Evolutionary conservation across 148 eudicot genomes (phyloP).

Genomic region (Limonium bicolor): DNA sequence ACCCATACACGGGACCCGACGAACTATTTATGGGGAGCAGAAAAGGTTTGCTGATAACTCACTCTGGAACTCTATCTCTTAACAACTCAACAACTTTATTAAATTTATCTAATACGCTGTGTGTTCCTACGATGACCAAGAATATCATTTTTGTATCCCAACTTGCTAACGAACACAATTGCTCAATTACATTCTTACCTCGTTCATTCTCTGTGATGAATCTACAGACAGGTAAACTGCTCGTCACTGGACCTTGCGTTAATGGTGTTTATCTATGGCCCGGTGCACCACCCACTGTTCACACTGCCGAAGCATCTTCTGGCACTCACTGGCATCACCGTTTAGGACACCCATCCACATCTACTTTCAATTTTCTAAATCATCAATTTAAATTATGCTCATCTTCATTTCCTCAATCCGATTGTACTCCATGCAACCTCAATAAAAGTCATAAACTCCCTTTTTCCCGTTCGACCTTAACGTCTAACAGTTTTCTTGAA

Average conservation of each 20-base stretch:
- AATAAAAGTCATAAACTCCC: too few relatives aligned
- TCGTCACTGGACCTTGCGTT: background rate
- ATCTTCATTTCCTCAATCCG: background rate
- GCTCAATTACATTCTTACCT: too few relatives aligned
- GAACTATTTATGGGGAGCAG: too few relatives aligned
- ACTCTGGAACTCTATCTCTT: constrained; percentile 1
- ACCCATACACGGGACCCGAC: background rate
- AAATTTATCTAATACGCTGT: background rate
- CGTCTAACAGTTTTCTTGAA: too few relatives aligned
- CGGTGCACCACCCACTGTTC: background rate
- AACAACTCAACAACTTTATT: background rate
- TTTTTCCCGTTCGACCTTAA: too few relatives aligned
- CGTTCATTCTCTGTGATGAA: too few relatives aligned
- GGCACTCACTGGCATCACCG: too few relatives aligned
- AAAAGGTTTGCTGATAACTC: background rate
- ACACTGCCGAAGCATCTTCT: background rate
- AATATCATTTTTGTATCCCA: too few relatives aligned
- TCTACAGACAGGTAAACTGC: too few relatives aligned
- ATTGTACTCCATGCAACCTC: background rate
- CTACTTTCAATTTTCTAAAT: background rate
- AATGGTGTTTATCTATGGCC: background rate
- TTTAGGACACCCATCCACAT: background rate
- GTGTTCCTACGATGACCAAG: background rate
- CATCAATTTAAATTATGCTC: background rate
- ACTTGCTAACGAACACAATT: too few relatives aligned